phyloP scores from a whole-genome alignment of 2,329 filamentous ascomycete genomes.

The Apiospora hydei region DNA sequence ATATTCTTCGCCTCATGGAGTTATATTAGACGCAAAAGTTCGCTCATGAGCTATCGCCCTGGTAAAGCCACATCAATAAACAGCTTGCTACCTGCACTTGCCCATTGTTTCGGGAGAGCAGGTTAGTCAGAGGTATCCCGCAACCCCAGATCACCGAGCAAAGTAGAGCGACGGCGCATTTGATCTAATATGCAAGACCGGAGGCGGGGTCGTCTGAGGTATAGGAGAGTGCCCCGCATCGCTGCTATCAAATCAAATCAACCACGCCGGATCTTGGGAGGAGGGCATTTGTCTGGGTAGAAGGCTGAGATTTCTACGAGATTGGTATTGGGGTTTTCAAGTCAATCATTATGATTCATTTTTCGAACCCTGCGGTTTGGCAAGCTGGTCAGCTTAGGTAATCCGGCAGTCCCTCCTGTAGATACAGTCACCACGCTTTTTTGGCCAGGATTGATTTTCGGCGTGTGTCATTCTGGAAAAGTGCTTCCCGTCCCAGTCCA shows the following conservation, averaged over 20 bases:
- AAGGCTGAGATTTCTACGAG: background rate
- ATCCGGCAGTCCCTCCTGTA: background rate
- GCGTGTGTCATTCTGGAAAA: constrained; percentile 7
- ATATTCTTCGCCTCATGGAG: background rate
- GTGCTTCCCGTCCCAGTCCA: background rate
- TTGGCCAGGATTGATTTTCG: background rate
- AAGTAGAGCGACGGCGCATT: background rate
- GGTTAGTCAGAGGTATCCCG: too few relatives aligned
- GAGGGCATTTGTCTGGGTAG: background rate
- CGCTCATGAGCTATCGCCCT: background rate
- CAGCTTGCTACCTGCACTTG: background rate
- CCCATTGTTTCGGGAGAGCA: too few relatives aligned
- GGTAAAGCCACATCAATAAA: background rate
- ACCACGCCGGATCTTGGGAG: background rate
- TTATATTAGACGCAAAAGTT: background rate
- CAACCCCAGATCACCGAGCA: background rate
- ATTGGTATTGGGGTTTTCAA: background rate
- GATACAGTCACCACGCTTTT: background rate
- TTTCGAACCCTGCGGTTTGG: background rate
- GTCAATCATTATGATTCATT: background rate
- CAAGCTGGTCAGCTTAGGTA: background rate
- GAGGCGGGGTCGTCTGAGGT: background rate
- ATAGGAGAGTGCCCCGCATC: background rate
- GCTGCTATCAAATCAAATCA: background rate
- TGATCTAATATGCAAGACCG: background rate